These are phyloP conservation scores for Trametes pubescens DNA, from an alignment of 1,284 basidiomycete species.

Conservation along the genomic window DNA sequence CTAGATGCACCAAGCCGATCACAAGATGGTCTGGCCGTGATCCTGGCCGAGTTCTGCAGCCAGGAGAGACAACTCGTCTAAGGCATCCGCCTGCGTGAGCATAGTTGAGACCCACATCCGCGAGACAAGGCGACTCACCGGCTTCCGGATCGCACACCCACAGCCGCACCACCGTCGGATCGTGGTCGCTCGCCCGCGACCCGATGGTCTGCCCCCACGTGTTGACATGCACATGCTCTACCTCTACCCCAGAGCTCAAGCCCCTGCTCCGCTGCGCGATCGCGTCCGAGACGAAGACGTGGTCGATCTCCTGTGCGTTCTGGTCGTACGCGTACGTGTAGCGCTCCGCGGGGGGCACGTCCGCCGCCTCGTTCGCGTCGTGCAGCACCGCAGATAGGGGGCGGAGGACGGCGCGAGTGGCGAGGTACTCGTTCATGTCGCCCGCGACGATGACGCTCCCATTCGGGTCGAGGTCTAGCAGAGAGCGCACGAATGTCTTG, in stretches of 20 bases:
- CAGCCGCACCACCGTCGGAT: slow-evolving; percentile 63
- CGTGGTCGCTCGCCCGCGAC: slow-evolving; percentile 62
- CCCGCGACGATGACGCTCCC: slow-evolving; percentile 66
- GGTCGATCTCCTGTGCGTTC: slow-evolving; percentile 65
- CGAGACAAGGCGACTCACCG: background rate
- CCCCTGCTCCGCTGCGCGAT: slow-evolving; percentile 47
- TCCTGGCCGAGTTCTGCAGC: background rate
- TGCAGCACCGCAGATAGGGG: slow-evolving; percentile 52
- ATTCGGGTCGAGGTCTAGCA: slow-evolving; percentile 52
- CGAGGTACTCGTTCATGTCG: slow-evolving; percentile 70
- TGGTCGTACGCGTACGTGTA: slow-evolving; percentile 72
- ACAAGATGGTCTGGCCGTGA: too few relatives aligned
- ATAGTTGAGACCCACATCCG: background rate
- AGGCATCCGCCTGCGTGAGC: background rate
- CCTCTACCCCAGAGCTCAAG: slow-evolving; percentile 39
- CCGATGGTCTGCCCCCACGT: slow-evolving; percentile 57
- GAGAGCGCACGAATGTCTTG: slow-evolving; percentile 58
- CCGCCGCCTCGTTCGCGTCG: slow-evolving; percentile 62
- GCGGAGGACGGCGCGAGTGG: slow-evolving; percentile 59
- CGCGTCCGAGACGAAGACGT: slow-evolving; percentile 60
- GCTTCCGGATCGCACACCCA: slow-evolving; percentile 48
- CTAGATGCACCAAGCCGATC: background rate
- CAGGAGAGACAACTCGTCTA: background rate
- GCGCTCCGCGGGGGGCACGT: slow-evolving; percentile 56
- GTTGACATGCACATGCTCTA: slow-evolving; percentile 67